Base-by-base conservation (phyloP, 768 basidiomycete genomes). In the Boletus sp. region DNA sequence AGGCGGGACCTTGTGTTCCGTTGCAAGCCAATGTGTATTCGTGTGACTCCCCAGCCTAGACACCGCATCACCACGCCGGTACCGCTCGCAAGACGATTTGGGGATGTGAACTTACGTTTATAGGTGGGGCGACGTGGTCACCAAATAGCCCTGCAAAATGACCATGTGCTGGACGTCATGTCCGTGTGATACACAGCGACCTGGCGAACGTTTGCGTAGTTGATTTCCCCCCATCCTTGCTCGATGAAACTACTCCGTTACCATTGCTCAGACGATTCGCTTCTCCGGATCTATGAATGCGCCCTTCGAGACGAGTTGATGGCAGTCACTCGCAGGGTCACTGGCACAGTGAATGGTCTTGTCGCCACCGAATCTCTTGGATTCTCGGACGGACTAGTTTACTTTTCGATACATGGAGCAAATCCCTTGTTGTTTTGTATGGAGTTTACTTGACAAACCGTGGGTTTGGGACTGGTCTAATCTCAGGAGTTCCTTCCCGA, bases 81-180 rank as follows among this genome's bases (percentile, higher is more conserved):
- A 53, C 60, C 66, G 66, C 45, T 59, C 42, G 44, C 64, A 45
- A 34, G 47, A 43, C 47, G 47, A 30, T 62, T 62, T 47, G 33
- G 54, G 64, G 35, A 68, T 50, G 54, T 52, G 34, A 21, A 37
- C 47, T 53, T 50, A 51, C 63, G 48, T 54, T 47, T 65, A 55
- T 65, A 51, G 61, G 38, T 37, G 32, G 32, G 49, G 5, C 50
- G 39, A 53, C 47, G 38, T 47, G 54, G 43, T 48, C 64, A 48
- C 47, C 43, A 30, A 51, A 52, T 34, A 53, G 39, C 49, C 38
- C 37, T 40, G 38, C 5, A 38, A 38, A 27, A 43, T 25, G 23
- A 47, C 34, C 42, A 62, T 51, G 52, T 54, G 53, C 34, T 65
- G 55, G 23, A 54, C 56, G 66, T 68, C 64, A 66, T 68, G 51